Base-by-base conservation (phyloP, 2,329 filamentous ascomycete species). In the Dactylellina haptotyla region DNA sequence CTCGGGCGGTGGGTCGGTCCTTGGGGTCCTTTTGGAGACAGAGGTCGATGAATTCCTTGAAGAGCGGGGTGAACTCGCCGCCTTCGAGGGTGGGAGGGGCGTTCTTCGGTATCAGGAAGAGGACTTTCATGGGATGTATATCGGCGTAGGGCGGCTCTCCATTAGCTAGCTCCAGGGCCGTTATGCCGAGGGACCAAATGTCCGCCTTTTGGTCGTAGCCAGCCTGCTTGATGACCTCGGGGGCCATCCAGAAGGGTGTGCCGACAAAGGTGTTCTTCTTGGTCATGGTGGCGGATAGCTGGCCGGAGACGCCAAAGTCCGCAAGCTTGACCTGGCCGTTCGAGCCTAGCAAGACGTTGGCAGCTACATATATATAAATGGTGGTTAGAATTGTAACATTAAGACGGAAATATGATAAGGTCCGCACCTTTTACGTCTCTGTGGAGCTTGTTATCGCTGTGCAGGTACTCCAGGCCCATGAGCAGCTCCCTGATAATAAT, bases 281-380 rank as follows among this genome's bases (percentile, higher is more conserved):
- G 79, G 98, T 95, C 80, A 90, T 93, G 79, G 94, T 92, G 6
- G 93, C 96, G 50, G 97, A 89, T 64, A 98, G 85, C 77, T 99
- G 84, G 23, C 95, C 96, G 32, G 95, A 95, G 63, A 99, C 85
- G 2, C 95, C 95, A 82, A 99, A 99, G 81, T 99, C 95, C 46
- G 95, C 95, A 77, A 99, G 92, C 80, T 99, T 99, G 78, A 97
- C 89, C 79, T 99, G 96, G 94, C 99, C 98, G 77, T 93, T 86
- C 58, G 88, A 87, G 80, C 99, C 95, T 61, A 99, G 85, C 79
- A 99, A 98, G 77, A 99, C 89, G 80, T 99, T 99, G 54, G 95
- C 96, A 85, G 97, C 98, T 5, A 98, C 83, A 39, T 4, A 8
- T 3, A 26, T 14, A 34, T n/a, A 39, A 4, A 25, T 12, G 8